Conservation (phyloP, 2,329 filamentous ascomycete genomes). For the Teratosphaeria destructans region DNA sequence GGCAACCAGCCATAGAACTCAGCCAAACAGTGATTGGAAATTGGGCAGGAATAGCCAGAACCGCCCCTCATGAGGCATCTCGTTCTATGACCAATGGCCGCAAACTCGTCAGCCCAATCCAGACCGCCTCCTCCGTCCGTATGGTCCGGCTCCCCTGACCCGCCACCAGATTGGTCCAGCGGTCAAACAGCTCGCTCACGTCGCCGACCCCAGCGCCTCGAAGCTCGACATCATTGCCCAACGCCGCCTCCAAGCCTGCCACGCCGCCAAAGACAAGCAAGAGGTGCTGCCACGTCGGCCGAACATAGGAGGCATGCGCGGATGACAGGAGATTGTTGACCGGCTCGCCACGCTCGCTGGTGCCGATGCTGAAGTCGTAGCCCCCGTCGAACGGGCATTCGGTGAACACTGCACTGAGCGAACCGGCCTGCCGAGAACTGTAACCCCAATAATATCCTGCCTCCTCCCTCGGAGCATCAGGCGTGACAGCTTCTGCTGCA, state of each 20-base stretch:
- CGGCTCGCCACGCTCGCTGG: slow-evolving; percentile 60
- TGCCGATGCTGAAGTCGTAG: slow-evolving; percentile 75
- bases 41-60: not conserved
- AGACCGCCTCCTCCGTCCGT: slow-evolving; percentile 72
- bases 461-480: slow-evolving; percentile 59
- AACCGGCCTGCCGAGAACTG: slow-evolving; percentile 53
- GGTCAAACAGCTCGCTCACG: slow-evolving; percentile 63
- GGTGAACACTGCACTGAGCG: slow-evolving; percentile 64
- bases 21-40: too few species aligned
- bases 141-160: slow-evolving; percentile 75
- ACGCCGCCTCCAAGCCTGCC: slow-evolving; percentile 65
- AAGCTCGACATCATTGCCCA: slow-evolving; percentile 51
- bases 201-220: slow-evolving; percentile 53
- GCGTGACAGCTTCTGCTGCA: slow-evolving; percentile 53
- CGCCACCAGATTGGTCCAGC: slow-evolving; percentile 73
- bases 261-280: slow-evolving; percentile 74
- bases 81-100: slow-evolving; percentile 32
- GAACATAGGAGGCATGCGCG: slow-evolving; percentile 38
- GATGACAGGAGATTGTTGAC: slow-evolving; percentile 25
- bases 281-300: slow-evolving; percentile 48
- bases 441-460: slow-evolving; percentile 84
- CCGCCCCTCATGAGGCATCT: not conserved
- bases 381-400: slow-evolving; percentile 64
- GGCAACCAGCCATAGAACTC: too few species aligned
- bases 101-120: slow-evolving; percentile 62